Evolutionary conservation across 2,329 filamentous ascomycete species (phyloP).

Genomic region (Coniella vitis): DNA sequence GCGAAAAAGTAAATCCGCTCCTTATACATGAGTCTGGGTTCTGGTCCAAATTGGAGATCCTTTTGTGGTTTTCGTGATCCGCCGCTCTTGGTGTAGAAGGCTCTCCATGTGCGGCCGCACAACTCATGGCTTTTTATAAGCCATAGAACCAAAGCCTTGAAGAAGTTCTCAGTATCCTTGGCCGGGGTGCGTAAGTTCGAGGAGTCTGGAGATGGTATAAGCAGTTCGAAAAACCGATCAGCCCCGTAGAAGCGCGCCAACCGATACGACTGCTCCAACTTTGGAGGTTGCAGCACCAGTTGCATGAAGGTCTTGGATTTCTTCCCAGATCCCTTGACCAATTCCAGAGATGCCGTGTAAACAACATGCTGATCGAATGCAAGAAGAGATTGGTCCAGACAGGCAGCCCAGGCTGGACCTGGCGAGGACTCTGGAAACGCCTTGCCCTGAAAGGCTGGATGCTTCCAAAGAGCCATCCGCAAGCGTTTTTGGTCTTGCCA

Average conservation of each 20-base stretch:
- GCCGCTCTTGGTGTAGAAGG: conserved; percentile 37
- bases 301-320: conserved; percentile 32
- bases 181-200: conserved; percentile 23
- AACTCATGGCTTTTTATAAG: conserved; percentile 34
- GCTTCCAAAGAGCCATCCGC: conserved; percentile 32
- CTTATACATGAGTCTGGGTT: conserved; percentile 26
- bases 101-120: conserved; percentile 39
- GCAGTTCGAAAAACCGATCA: conserved; percentile 52
- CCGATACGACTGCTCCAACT: conserved; percentile 43
- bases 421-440: conserved; percentile 40
- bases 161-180: conserved; percentile 26
- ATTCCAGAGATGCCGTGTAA: conserved; percentile 36
- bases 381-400: conserved; percentile 29
- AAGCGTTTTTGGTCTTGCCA: conserved; percentile 40
- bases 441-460: conserved; percentile 36
- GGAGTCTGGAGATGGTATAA: conserved; percentile 38
- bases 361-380: conserved; percentile 27
- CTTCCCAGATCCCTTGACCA: conserved; percentile 19
- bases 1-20: conserved; percentile 50
- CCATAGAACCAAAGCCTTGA: conserved; percentile 35
- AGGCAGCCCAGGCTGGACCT: conserved; percentile 38
- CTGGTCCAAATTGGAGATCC: conserved; percentile 25
- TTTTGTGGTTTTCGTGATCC: conserved; percentile 31
- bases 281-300: conserved; percentile 41
- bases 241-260: conserved; percentile 48